phyloP scores from a whole-genome alignment of 768 basidiomycete species.

The Termitomyces sp. region DNA sequence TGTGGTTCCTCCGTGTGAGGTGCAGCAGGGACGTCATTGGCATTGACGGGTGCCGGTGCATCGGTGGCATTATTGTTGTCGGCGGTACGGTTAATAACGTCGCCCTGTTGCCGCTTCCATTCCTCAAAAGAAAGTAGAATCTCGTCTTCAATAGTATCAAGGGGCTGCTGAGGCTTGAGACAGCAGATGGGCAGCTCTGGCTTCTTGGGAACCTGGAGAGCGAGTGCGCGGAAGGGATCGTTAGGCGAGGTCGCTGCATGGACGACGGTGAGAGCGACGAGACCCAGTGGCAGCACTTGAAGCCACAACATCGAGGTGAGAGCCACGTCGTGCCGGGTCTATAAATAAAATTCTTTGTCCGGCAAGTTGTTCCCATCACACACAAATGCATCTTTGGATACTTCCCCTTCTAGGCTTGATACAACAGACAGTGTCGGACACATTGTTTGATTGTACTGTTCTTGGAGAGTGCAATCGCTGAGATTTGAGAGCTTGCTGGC shows the following conservation, averaged over 20 bases:
- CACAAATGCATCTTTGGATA: not conserved
- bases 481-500: too few species aligned
- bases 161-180: conserved; percentile 51
- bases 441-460: too few species aligned
- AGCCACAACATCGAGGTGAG: conserved; percentile 16
- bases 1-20: conserved; percentile 30
- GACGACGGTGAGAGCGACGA: conserved; percentile 13
- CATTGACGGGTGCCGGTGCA: conserved; percentile 12
- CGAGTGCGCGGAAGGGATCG: conserved; percentile 63
- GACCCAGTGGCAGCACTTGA: conserved; percentile 13
- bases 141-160: conserved; percentile 56
- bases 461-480: too few species aligned
- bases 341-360: conserved; percentile 5
- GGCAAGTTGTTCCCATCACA: not conserved
- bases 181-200: conserved; percentile 68
- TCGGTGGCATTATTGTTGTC: conserved; percentile 13
- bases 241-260: conserved; percentile 35
- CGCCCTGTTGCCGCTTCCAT: conserved; percentile 72
- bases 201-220: conserved; percentile 43
- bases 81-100: conserved; percentile 30
- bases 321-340: conserved; percentile 10
- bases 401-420: too few species aligned
- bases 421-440: too few species aligned
- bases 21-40: conserved; percentile 21
- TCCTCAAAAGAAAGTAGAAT: conserved; percentile 82